A percentile compares a stretch with the other conserved stretches of the same genome.
Evolutionary conservation across 1,284 basidiomycete species (phyloP).

Genomic region (Farysia itapuensis): DNA sequence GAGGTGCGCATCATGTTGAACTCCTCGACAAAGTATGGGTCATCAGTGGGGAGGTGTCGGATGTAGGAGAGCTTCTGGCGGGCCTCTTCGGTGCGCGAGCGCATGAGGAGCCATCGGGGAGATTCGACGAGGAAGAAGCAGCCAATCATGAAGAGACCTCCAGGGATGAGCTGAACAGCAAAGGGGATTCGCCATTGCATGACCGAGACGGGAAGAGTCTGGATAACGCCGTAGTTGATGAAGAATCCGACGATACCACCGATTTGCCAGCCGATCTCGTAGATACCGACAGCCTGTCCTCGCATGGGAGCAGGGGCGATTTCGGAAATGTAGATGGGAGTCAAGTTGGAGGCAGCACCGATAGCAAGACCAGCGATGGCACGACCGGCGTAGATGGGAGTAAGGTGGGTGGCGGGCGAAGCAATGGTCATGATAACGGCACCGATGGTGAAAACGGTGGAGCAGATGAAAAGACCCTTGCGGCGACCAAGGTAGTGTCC

Average conservation of each 20-base stretch:
- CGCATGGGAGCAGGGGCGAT: slow-evolving; percentile 62
- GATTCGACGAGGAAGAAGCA: slow-evolving; percentile 66
- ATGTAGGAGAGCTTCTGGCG: slow-evolving; percentile 37
- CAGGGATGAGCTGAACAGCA: slow-evolving; percentile 66
- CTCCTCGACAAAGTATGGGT: slow-evolving; percentile 46
- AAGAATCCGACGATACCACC: slow-evolving; percentile 60
- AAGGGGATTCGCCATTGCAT: slow-evolving; percentile 65
- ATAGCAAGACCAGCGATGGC: slow-evolving; percentile 61
- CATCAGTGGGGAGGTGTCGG: slow-evolving; percentile 44
- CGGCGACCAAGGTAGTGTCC: slow-evolving; percentile 30
- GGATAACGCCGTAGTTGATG: slow-evolving; percentile 62
- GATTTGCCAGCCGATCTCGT: slow-evolving; percentile 63
- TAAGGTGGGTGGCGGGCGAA: slow-evolving; percentile 22
- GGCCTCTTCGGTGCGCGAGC: slow-evolving; percentile 60
- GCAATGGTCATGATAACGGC: slow-evolving; percentile 47
- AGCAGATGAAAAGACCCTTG: slow-evolving; percentile 33
- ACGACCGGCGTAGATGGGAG: slow-evolving; percentile 57
- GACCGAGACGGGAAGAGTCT: slow-evolving; percentile 58
- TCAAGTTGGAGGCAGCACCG: slow-evolving; percentile 56
- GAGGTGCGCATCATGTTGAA: slow-evolving; percentile 11
- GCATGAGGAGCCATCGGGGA: slow-evolving; percentile 68
- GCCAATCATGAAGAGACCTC: slow-evolving; percentile 60
- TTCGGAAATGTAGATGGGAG: slow-evolving; percentile 61
- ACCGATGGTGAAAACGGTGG: slow-evolving; percentile 51
- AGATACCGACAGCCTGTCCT: slow-evolving; percentile 65